A percentile compares a stretch with the other conserved stretches of the same genome.
Evolutionary conservation across 495 filamentous ascomycete genomes (phyloP).

Genomic region (Cercophora sp.): DNA sequence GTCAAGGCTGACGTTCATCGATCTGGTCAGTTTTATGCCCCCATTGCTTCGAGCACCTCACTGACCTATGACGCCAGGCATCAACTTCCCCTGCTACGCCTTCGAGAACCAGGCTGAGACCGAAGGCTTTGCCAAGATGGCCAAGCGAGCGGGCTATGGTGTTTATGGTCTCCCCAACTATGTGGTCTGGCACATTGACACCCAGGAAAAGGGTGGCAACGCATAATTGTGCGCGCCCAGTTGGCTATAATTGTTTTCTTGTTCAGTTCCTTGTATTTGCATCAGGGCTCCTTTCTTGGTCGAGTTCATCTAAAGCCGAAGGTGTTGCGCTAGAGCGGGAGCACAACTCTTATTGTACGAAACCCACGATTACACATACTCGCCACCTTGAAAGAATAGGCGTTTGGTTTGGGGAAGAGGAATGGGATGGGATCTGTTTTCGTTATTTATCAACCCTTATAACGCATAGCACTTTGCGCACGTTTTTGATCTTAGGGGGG

Average conservation of each 20-base stretch:
- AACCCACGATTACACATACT: conserved; percentile 30
- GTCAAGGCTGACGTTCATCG: conserved; percentile 97
- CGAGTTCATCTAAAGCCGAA: conserved; percentile 20
- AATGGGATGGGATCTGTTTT: conserved; percentile 15
- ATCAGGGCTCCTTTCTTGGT: conserved; percentile 16
- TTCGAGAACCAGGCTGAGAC: conserved; percentile 99
- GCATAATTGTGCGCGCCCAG: conserved; percentile 23
- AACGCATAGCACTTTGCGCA: too few relatives aligned
- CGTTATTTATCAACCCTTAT: too few relatives aligned
- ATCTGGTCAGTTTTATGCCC: conserved; percentile 57
- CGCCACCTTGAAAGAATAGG: conserved; percentile 15
- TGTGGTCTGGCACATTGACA: conserved; percentile 98
- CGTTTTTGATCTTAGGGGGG: too few relatives aligned
- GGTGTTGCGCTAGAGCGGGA: conserved; percentile 25
- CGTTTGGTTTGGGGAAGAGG: conserved; percentile 18
- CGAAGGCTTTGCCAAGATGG: conserved; percentile 98
- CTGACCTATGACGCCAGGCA: conserved; percentile 50
- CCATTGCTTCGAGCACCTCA: too few relatives aligned
- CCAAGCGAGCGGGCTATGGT: conserved; percentile 90
- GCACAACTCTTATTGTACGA: conserved; percentile 38
- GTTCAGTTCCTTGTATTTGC: background rate
- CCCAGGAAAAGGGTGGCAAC: conserved; percentile 94
- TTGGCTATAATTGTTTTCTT: conserved; percentile 16
- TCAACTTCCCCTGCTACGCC: conserved; percentile 95
- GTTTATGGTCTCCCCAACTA: conserved; percentile 95